Evolutionary conservation across 1,139 yeast genomes (phyloP).

Genomic region (Kodamaea derodonti): DNA sequence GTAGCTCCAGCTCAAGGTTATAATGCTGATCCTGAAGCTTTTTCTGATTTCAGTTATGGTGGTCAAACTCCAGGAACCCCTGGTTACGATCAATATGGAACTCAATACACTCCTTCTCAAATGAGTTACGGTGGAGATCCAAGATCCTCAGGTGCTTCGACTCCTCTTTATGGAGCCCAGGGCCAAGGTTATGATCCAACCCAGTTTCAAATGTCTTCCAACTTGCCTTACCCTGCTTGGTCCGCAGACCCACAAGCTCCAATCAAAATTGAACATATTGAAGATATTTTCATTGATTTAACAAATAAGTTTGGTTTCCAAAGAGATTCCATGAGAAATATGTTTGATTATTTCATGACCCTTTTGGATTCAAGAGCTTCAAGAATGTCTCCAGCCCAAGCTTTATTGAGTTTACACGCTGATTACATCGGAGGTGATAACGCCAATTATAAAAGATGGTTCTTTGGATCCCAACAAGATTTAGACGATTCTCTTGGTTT

Average conservation of each 20-base stretch:
- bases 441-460: constrained; percentile 28
- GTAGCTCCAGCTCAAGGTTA: constrained; percentile 43
- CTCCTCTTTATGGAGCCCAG: constrained; percentile 80
- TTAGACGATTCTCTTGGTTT: constrained; percentile 35
- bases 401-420: constrained; percentile 86
- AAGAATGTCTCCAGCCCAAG: constrained; percentile 96
- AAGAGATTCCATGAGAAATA: constrained; percentile 94
- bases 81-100: constrained; percentile 73
- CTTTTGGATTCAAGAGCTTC: constrained; percentile 92
- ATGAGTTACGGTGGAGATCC: constrained; percentile 75
- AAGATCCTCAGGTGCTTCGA: constrained; percentile 89
- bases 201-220: constrained; percentile 56
- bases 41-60: constrained; percentile 67
- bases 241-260: constrained; percentile 86
- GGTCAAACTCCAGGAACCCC: constrained; percentile 67
- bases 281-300: constrained; percentile 85
- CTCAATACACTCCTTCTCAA: constrained; percentile 78
- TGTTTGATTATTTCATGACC: constrained; percentile 94
- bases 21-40: constrained; percentile 67
- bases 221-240: constrained; percentile 92
- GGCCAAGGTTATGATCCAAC: constrained; percentile 64
- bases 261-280: constrained; percentile 75
- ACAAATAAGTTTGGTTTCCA: constrained; percentile 95
- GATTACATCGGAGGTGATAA: constrained; percentile 62
- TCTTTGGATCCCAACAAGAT: constrained; percentile 27